A percentile compares a stretch with the other conserved stretches of the same genome.
Evolutionary conservation across 345 rosid species (phyloP).

Genomic region (Brassica napus): Da-Ae NC_063445.1:9070501-9071000

Average conservation of each 20-base stretch:
- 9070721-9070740: not conserved
- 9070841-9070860: slow-evolving; percentile 63
- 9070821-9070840: slow-evolving; percentile 89
- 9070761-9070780: slow-evolving; percentile 92
- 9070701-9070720: not conserved
- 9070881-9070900: slow-evolving; percentile 55
- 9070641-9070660: slow-evolving; percentile 14
- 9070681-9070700: slow-evolving; percentile 10
- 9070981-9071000: not conserved
- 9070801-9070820: slow-evolving; percentile 92
- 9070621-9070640: not conserved
- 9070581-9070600: not conserved
- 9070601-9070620: not conserved
- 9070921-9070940: slow-evolving; percentile 10
- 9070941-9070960: not conserved
- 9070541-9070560: not conserved
- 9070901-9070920: not conserved
- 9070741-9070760: not conserved
- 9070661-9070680: slow-evolving; percentile 15
- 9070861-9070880: slow-evolving; percentile 66
- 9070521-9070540: slow-evolving; percentile 19
- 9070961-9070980: slow-evolving; percentile 3
- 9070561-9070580: not conserved
- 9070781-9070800: slow-evolving; percentile 85
- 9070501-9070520: slow-evolving; percentile 12